Conservation (phyloP, 768 basidiomycete species). For the Kwoniella botswanensis region DNA sequence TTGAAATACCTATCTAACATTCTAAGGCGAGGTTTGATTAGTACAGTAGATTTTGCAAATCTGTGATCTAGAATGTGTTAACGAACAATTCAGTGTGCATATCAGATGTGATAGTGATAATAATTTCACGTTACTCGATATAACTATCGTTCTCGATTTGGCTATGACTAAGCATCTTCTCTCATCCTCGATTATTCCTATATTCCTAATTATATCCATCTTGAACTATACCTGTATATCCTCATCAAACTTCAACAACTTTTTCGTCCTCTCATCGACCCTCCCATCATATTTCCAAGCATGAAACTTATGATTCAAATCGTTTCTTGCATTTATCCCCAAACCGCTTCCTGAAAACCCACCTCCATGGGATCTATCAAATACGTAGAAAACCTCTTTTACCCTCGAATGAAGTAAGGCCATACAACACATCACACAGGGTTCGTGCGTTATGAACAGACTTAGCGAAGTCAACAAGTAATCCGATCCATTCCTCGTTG, state of each 20-base stretch:
- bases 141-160: no score
- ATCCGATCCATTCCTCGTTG: constrained; percentile 69
- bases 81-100: no score
- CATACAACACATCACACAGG: constrained; percentile 98
- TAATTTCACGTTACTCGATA: no score
- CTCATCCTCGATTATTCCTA: neutral
- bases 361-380: constrained; percentile 76
- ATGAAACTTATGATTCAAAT: constrained; percentile 85
- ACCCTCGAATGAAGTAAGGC: constrained; percentile 93
- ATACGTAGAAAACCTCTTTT: constrained; percentile 71
- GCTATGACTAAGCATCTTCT: no score
- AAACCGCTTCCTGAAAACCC: constrained; percentile 66
- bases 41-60: neutral
- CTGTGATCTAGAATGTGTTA: no score
- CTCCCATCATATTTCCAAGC: constrained; percentile 68
- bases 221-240: constrained; percentile 34
- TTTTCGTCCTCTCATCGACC: constrained; percentile 33
- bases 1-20: neutral
- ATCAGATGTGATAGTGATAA: no score
- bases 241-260: constrained; percentile 41
- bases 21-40: neutral
- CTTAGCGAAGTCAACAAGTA: constrained; percentile 86
- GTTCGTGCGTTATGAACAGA: constrained; percentile 92
- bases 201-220: neutral
- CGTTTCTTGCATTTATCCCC: constrained; percentile 78